These are phyloP conservation scores for Styphnolobium japonicum DNA, from an alignment of 306 rosid genomes.

Conservation along the genomic window DNA sequence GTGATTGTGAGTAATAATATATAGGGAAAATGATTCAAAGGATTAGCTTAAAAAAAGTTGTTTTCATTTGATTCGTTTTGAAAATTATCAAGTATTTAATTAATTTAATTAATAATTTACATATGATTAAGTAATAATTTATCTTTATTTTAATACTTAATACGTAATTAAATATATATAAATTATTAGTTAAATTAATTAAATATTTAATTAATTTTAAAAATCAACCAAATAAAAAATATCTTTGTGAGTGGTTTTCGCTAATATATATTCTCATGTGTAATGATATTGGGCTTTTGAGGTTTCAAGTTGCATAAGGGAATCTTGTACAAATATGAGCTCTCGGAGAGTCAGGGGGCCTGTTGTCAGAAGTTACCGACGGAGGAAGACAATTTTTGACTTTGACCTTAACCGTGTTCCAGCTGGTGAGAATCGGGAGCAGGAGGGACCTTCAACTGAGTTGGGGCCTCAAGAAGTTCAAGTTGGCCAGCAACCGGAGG, in stretches of 20 bases:
- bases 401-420: slow-evolving; percentile 40
- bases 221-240: too few relatives aligned
- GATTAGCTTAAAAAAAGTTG: too few relatives aligned
- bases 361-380: slow-evolving; percentile 27
- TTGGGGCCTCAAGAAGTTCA: slow-evolving; percentile 27
- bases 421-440: slow-evolving; percentile 35
- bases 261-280: background rate
- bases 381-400: slow-evolving; percentile 40
- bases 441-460: slow-evolving; percentile 35
- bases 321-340: slow-evolving; percentile 21
- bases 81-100: too few relatives aligned
- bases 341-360: slow-evolving; percentile 25
- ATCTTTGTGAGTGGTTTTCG: too few relatives aligned
- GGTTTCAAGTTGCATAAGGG: slow-evolving; percentile 13
- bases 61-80: too few relatives aligned
- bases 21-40: too few relatives aligned
- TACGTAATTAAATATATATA: too few relatives aligned
- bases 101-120: too few relatives aligned
- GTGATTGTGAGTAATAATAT: background rate
- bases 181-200: too few relatives aligned
- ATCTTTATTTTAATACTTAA: too few relatives aligned
- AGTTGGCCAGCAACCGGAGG: slow-evolving; percentile 15
- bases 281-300: background rate
- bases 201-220: too few relatives aligned
- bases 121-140: too few relatives aligned